A percentile compares a stretch with the other conserved stretches of the same genome.
These are phyloP conservation scores for Cryptococcus wingfieldii DNA, from an alignment of 1,284 basidiomycete genomes.

Conservation along the genomic window DNA sequence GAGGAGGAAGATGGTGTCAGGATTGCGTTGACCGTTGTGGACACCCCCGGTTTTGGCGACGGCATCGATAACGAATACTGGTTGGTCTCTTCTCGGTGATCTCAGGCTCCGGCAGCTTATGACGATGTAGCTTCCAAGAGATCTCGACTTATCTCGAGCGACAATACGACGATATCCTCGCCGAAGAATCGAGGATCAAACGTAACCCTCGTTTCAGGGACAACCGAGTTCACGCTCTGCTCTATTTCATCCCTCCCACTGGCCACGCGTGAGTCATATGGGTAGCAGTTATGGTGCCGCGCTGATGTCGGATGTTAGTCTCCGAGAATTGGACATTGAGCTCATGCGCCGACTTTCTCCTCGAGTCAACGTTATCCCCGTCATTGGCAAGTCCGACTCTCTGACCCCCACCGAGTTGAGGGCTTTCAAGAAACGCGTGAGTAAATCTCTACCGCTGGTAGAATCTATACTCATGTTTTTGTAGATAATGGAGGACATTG, in stretches of 20 bases:
- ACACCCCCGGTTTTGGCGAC: constrained; percentile 98
- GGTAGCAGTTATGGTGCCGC: not conserved
- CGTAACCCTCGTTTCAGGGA: constrained; percentile 99
- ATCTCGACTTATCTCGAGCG: constrained; percentile 96
- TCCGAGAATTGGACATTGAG: constrained; percentile 99
- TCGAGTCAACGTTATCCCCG: constrained; percentile 97
- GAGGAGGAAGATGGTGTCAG: constrained; percentile 93
- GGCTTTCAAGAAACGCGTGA: constrained; percentile 92
- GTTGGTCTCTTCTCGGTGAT: constrained; percentile 55
- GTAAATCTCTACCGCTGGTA: constrained; percentile 33
- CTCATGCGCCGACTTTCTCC: constrained; percentile 94
- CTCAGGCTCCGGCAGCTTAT: not conserved
- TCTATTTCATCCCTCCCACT: constrained; percentile 97
- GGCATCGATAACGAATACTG: constrained; percentile 98
- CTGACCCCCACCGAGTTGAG: constrained; percentile 85
- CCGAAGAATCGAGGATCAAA: constrained; percentile 98
- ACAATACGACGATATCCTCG: constrained; percentile 98
- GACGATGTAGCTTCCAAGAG: constrained; percentile 72
- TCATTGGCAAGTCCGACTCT: constrained; percentile 95
- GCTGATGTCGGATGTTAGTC: constrained; percentile 53
- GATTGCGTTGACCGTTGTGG: constrained; percentile 95
- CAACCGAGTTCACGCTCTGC: constrained; percentile 89
- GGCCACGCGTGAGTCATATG: constrained; percentile 62
- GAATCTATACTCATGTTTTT: not conserved
- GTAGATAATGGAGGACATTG: constrained; percentile 98